These are phyloP conservation scores for Colletotrichum musae DNA, from an alignment of 2,329 filamentous ascomycete genomes.

Conservation along the genomic window DNA sequence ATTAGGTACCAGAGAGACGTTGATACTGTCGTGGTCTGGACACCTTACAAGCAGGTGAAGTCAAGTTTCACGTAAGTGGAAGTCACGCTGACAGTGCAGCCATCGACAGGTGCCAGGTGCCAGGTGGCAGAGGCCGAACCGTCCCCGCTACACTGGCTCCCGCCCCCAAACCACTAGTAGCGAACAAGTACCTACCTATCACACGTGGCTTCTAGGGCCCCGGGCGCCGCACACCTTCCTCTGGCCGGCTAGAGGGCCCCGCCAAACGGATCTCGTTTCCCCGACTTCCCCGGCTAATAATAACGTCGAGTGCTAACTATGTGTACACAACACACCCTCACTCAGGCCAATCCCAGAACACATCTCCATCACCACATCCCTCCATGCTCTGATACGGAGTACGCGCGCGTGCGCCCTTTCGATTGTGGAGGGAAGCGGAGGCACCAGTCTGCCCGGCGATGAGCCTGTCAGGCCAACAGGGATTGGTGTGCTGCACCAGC, in stretches of 20 bases:
- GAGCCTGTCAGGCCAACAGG: conserved; percentile 29
- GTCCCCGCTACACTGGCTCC: too few species aligned
- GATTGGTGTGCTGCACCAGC: conserved; percentile 23
- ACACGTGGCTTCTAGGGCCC: conserved; percentile 3
- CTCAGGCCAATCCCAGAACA: neutral
- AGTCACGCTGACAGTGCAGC: too few species aligned
- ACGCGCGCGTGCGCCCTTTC: neutral
- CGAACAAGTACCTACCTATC: neutral
- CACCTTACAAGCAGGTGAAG: too few species aligned
- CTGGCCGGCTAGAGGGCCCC: neutral
- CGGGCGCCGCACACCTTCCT: neutral
- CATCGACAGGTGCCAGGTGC: too few species aligned
- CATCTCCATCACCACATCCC: neutral
- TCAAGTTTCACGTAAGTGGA: too few species aligned
- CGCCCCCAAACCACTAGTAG: too few species aligned
- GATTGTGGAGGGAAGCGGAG: neutral
- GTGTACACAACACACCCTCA: neutral
- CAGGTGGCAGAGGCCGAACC: neutral
- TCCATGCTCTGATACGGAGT: too few species aligned
- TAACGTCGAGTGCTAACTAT: neutral
- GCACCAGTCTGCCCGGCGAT: conserved; percentile 21
- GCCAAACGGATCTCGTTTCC: neutral
- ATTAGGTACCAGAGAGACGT: neutral
- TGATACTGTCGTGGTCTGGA: too few species aligned
- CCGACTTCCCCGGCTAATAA: conserved; percentile 1